A percentile compares a stretch with the other conserved stretches of the same genome.
These are phyloP conservation scores for Bipolaris sorokiniana DNA, from an alignment of 2,329 filamentous ascomycete species.

Conservation along the genomic window DNA sequence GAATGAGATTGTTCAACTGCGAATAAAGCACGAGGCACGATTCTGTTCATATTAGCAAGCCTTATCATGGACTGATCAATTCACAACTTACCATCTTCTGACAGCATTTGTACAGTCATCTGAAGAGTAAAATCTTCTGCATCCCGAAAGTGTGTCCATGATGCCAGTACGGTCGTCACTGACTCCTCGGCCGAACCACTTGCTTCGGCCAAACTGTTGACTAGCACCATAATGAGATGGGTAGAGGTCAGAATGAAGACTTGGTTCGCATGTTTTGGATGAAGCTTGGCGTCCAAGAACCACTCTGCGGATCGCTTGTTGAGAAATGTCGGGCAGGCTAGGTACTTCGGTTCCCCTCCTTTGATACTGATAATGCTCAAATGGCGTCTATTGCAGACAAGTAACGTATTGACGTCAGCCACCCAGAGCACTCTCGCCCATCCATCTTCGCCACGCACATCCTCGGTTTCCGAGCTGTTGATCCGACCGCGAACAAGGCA, in stretches of 20 bases:
- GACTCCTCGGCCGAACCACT: conserved; percentile 25
- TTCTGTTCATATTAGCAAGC: conserved; percentile 30
- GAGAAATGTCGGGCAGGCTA: conserved; percentile 36
- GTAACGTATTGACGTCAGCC: conserved; percentile 54
- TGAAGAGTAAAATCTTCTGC: conserved; percentile 60
- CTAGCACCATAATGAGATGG: conserved; percentile 58
- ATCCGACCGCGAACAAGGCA: conserved; percentile 39
- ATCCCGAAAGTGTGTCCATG: conserved; percentile 62
- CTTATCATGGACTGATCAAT: neutral
- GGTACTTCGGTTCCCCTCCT: conserved; percentile 20
- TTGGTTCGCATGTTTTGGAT: conserved; percentile 56
- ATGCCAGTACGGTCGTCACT: conserved; percentile 50
- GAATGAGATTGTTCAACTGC: conserved; percentile 37
- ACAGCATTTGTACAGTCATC: conserved; percentile 33
- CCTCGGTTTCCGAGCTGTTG: conserved; percentile 2
- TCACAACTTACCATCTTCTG: conserved; percentile 40
- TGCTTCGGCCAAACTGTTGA: conserved; percentile 41
- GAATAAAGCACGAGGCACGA: conserved; percentile 43
- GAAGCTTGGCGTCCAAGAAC: conserved; percentile 65
- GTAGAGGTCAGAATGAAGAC: conserved; percentile 65
- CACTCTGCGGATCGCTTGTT: conserved; percentile 45
- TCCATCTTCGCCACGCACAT: conserved; percentile 47
- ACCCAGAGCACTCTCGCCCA: conserved; percentile 60
- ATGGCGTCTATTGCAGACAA: conserved; percentile 59
- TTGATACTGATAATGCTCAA: conserved; percentile 47